Base-by-base conservation (phyloP, 805 yeast genomes). In the Blastobotrys mokoenaii region DNA sequence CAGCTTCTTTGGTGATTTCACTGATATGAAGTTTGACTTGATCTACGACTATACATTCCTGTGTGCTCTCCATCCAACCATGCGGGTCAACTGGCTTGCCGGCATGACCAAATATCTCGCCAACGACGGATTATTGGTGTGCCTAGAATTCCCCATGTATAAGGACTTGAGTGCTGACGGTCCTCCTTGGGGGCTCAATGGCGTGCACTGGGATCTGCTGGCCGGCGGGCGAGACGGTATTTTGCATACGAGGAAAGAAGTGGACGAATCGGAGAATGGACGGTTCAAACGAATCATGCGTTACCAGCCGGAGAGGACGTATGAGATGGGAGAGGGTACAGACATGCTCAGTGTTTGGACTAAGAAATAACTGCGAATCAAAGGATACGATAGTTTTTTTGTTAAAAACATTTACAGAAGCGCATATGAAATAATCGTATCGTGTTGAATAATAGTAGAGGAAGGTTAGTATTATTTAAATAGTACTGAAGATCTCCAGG, bases 401-500 rank as follows among this genome's bases (percentile, higher is more conserved):
- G n/a, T n/a, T n/a, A n/a, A n/a, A n/a, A n/a, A n/a, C n/a, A n/a
- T n/a, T n/a, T n/a, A n/a, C n/a, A n/a, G n/a, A n/a, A n/a, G n/a
- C n/a, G n/a, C n/a, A n/a, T n/a, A n/a, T n/a, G n/a, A n/a, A n/a
- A n/a, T n/a, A n/a, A n/a, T n/a, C n/a, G n/a, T n/a, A n/a, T n/a
- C n/a, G n/a, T n/a, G n/a, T n/a, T n/a, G n/a, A n/a, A n/a, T n/a
- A n/a, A n/a, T n/a, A n/a, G n/a, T n/a, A n/a, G n/a, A n/a, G n/a
- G 8, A 22, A 22, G 27, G 27, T 22, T 22, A 22, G 27, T 22
- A 22, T 22, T 22, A 22, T 4, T 22, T 22, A 22, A 22, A 22
- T 22, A 22, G 27, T 43, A 38, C 52, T 52, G 25, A 54, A 38
- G 40, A 54, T 52, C 41, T 49, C 53, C 55, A 54, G 46, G 11